These are phyloP conservation scores for Fusarium fujikuroi DNA, from an alignment of 2,329 filamentous ascomycete genomes.

Conservation along the genomic window DNA sequence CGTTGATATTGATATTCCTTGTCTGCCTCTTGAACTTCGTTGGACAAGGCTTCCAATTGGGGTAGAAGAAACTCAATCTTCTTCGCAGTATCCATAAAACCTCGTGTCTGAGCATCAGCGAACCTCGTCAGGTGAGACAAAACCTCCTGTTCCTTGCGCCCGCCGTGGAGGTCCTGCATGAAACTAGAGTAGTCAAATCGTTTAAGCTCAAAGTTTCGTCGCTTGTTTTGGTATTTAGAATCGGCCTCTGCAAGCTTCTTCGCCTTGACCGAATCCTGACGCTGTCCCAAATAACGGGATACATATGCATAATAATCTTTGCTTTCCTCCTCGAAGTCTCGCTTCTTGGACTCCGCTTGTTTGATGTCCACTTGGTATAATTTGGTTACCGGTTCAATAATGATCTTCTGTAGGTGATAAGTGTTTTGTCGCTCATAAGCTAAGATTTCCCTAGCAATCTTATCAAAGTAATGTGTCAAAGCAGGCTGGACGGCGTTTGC, in stretches of 20 bases:
- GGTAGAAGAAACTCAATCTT: conserved; percentile 89
- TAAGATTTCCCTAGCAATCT: conserved; percentile 91
- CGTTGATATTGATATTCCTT: conserved; percentile 97
- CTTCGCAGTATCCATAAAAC: conserved; percentile 83
- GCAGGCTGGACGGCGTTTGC: conserved; percentile 97
- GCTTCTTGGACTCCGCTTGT: conserved; percentile 94
- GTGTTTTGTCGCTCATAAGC: conserved; percentile 88
- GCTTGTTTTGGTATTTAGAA: conserved; percentile 93
- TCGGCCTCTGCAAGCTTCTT: conserved; percentile 97
- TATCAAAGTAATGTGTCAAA: conserved; percentile 97
- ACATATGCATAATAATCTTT: conserved; percentile 98
- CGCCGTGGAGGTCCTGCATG: conserved; percentile 98
- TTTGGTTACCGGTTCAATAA: conserved; percentile 93
- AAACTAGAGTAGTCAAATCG: conserved; percentile 99
- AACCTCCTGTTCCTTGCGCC: conserved; percentile 98
- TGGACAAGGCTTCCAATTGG: conserved; percentile 86
- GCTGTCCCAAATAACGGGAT: conserved; percentile 92
- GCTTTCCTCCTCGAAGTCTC: conserved; percentile 98
- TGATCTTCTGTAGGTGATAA: conserved; percentile 85
- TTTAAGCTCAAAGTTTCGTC: conserved; percentile 94
- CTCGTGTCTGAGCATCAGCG: conserved; percentile 87
- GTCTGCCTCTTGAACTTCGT: conserved; percentile 91
- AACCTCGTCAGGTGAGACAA: conserved; percentile 94
- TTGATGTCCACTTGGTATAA: conserved; percentile 97
- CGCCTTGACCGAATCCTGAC: conserved; percentile 94